Base-by-base conservation (phyloP, 1,139 yeast species). In the Groenewaldozyma sp. region DNA sequence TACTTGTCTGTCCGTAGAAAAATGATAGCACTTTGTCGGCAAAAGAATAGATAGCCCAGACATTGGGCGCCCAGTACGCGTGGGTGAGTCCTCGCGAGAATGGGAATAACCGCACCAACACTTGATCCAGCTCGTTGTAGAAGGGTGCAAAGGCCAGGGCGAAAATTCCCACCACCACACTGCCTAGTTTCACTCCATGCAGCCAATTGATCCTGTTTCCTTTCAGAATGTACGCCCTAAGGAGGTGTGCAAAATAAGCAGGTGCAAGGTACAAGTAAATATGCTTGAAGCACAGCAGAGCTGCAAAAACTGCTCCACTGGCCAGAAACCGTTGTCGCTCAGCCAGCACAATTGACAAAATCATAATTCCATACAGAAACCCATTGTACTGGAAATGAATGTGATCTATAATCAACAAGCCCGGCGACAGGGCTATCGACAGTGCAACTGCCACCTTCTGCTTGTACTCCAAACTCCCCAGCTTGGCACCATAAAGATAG, bases 31-130 rank as follows among this genome's bases (percentile, higher is more conserved):
- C 56, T 44, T 95, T 70, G 60, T 91, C 99, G n/a, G 71, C 47
- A 50, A 84, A 82, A 1, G 96, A 83, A 60, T 91, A 91, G 10
- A 91, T 53, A 0, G 98, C 95, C 99, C 99, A 91, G 39, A 87
- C 67, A 53, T 91, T 91, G 3, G 98, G 98, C 1, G 98, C 98
- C 98, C 98, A 91, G 63, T 93, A 93, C 0, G 97, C 96, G 60
- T 93, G 98, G 3, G 96, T 91, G 31, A 93, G 69, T 1, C 98
- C 98, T 55, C 98, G 72, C 38, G 94, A 82, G 56, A 91, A 91
- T 4, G 98, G 98, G 62, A 91, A 91, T 31, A 93, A 63, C 37
- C 98, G 68, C 4, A 67, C 58, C 10, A 84, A 38, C 14, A 91
- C 63, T 46, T 84, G 76, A 1, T 83, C 82, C 38, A 82, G 55